These are phyloP conservation scores for Penicillium chermesinum DNA, from an alignment of 495 filamentous ascomycete species.

Conservation along the genomic window DNA sequence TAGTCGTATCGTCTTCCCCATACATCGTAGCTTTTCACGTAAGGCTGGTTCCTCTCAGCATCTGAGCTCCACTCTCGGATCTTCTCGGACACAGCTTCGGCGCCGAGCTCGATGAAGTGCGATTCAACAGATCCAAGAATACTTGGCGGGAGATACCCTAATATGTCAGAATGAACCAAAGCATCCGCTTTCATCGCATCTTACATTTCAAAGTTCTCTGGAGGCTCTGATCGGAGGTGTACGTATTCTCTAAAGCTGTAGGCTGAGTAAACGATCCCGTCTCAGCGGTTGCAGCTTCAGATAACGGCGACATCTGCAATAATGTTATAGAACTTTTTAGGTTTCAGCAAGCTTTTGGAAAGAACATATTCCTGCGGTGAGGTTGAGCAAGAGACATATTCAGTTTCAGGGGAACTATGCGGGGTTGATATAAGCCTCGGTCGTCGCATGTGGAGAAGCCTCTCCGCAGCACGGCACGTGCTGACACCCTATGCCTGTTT, in stretches of 20 bases:
- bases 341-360: neutral
- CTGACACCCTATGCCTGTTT: too few species aligned
- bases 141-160: slow-evolving; percentile 29
- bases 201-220: slow-evolving; percentile 24
- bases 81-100: slow-evolving; percentile 28
- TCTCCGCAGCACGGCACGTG: neutral
- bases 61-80: slow-evolving; percentile 33
- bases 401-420: too few species aligned
- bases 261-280: slow-evolving; percentile 31
- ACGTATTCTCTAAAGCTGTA: slow-evolving; percentile 25
- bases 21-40: slow-evolving; percentile 35
- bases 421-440: neutral
- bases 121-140: slow-evolving; percentile 16
- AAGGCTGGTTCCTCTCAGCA: slow-evolving; percentile 33
- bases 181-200: neutral
- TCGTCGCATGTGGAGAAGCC: neutral
- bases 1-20: slow-evolving; percentile 36
- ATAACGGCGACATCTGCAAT: slow-evolving; percentile 30
- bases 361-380: neutral
- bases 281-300: slow-evolving; percentile 28
- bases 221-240: slow-evolving; percentile 29
- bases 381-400: too few species aligned
- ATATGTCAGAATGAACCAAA: neutral
- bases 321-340: neutral
- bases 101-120: slow-evolving; percentile 25